phyloP scores from a whole-genome alignment of 805 yeast genomes.

The Jamesozyma hellenica region DNA sequence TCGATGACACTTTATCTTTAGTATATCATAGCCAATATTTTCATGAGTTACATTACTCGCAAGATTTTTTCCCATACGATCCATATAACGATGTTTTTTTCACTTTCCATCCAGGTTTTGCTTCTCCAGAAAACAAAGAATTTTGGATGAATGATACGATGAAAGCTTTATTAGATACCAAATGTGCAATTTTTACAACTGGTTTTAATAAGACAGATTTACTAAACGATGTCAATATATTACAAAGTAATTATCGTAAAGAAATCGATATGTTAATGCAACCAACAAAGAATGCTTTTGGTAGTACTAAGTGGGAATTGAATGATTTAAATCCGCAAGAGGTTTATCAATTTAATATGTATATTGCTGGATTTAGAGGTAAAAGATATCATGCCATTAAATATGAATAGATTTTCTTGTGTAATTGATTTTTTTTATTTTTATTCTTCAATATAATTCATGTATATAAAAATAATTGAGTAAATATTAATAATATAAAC shows the following conservation, averaged over 20 bases:
- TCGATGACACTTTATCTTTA: slow-evolving; percentile 67
- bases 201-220: slow-evolving; percentile 78
- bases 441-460: too few species aligned
- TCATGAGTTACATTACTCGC: slow-evolving; percentile 82
- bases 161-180: slow-evolving; percentile 82
- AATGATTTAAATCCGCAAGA: slow-evolving; percentile 90
- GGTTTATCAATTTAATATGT: slow-evolving; percentile 88
- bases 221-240: slow-evolving; percentile 60
- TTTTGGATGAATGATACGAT: slow-evolving; percentile 87
- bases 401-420: slow-evolving; percentile 8
- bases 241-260: slow-evolving; percentile 53
- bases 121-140: slow-evolving; percentile 68
- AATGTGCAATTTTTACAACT: slow-evolving; percentile 86
- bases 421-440: too few species aligned
- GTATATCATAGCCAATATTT: slow-evolving; percentile 86
- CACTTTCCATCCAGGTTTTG: slow-evolving; percentile 92
- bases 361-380: slow-evolving; percentile 87
- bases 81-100: slow-evolving; percentile 91
- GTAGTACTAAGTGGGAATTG: slow-evolving; percentile 88
- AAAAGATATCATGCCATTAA: slow-evolving; percentile 86
- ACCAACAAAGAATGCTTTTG: slow-evolving; percentile 61
- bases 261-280: slow-evolving; percentile 78
- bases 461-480: too few species aligned
- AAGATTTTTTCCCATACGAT: slow-evolving; percentile 95
- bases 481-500: too few species aligned